A percentile compares a stretch with the other conserved stretches of the same genome.
phyloP scores from a whole-genome alignment of 305 asterid species.

The Coffea humblotiana region DNA sequence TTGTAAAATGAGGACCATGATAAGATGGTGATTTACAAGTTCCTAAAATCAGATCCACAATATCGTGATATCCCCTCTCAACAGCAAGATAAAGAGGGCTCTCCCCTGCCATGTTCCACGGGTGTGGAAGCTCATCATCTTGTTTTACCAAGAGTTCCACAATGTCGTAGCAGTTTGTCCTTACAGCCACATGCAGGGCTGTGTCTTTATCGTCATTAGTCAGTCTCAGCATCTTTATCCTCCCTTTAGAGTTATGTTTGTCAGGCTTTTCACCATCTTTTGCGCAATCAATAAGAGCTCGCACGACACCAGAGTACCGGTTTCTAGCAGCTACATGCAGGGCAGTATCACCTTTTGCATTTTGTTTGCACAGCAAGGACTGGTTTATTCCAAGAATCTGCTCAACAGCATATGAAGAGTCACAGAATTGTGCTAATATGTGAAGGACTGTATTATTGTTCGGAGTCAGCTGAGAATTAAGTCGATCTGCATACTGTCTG shows the following conservation, averaged over 20 bases:
- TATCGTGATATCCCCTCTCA: neutral
- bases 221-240: neutral
- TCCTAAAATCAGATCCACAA: neutral
- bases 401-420: neutral
- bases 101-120: neutral
- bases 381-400: neutral
- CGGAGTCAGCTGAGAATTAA: conserved; percentile 1
- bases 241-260: neutral
- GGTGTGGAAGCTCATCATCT: neutral
- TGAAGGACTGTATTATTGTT: conserved; percentile 24
- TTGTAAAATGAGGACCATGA: conserved; percentile 6
- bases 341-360: conserved; percentile 1
- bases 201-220: neutral
- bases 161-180: neutral
- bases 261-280: neutral
- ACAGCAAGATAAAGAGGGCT: conserved; percentile 4
- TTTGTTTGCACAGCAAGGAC: neutral
- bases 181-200: conserved; percentile 11
- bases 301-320: neutral
- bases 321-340: conserved; percentile 5
- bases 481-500: neutral
- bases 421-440: conserved; percentile 9
- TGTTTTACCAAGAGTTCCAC: neutral
- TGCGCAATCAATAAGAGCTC: neutral
- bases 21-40: neutral